Percentiles rank a stretch among this genome's conserved stretches.
phyloP scores from a whole-genome alignment of 768 basidiomycete species.

The Boletus rubescentipes region DNA sequence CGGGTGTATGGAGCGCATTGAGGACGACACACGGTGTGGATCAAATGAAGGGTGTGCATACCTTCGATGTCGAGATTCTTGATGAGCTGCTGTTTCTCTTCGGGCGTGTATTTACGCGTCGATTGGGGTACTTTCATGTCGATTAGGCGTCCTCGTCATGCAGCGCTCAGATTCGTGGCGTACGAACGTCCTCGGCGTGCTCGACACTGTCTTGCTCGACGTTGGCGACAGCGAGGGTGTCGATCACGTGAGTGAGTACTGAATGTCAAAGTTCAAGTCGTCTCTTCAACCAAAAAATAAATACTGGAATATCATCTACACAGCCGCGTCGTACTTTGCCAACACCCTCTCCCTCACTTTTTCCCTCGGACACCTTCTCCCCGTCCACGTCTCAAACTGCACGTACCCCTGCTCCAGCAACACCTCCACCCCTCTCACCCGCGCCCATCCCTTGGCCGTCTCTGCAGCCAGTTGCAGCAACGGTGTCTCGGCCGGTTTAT shows the following conservation, averaged over 20 bases:
- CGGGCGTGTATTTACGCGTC: constrained; percentile 47
- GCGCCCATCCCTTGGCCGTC: constrained; percentile 54
- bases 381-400: constrained; percentile 85
- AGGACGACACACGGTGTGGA: neutral
- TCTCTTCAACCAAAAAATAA: no score
- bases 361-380: constrained; percentile 53
- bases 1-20: no score
- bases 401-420: constrained; percentile 86
- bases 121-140: constrained; percentile 22
- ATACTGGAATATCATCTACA: neutral
- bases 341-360: constrained; percentile 49
- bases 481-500: constrained; percentile 84
- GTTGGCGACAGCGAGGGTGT: neutral
- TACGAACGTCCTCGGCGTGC: neutral
- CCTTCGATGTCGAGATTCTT: constrained; percentile 82
- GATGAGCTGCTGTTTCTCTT: constrained; percentile 75
- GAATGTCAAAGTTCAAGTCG: no score
- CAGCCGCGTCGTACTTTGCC: constrained; percentile 39
- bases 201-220: neutral
- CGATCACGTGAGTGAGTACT: no score
- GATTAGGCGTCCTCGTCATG: neutral
- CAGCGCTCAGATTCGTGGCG: neutral
- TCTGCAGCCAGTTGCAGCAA: constrained; percentile 65
- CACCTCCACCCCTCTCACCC: constrained; percentile 80
- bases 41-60: constrained; percentile 24